Base-by-base conservation (phyloP, 129 eudicot genomes). In the Scalesia atractyloides region DNA sequence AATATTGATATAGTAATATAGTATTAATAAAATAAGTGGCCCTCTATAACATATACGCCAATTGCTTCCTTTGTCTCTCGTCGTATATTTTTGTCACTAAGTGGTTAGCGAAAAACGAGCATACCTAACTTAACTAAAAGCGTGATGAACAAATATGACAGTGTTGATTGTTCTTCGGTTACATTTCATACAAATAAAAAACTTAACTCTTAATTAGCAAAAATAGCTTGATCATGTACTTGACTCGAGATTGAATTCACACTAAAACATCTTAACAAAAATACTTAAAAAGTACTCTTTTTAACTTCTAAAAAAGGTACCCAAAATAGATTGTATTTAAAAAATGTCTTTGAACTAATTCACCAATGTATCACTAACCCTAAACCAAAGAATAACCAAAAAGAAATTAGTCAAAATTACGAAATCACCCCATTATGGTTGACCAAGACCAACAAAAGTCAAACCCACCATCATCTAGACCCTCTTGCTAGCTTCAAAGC, bases 361-460 rank as follows among this genome's bases (percentile, higher is more conserved):
- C 19, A 61, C 46, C 66, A 61, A 65, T 20, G 71, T 7, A 44
- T 66, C 49, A 4, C n/a, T 30, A 41, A 17, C 51, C 69, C 6
- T 64, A 64, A 39, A 19, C 53, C 70, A 65, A 43, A 65, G 50
- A 52, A 60, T 60, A 5, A 10, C 44, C 43, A 60, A 60, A 60
- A 60, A 15, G 5, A 60, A 20, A 36, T 60, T 30, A 30, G 66
- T 30, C 16, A 11, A 56, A 70, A 53, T 70, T 78, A 78, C 82
- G 68, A 78, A 78, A 78, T 4, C 17, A 70, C 67, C 76, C 66
- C 15, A 30, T 44, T 2, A 16, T 44, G 17, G 69, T 68, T 76
- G 80, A 76, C 80, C 62, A 26, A 39, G 80, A 76, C 80, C 62
- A 26, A 39, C 48, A 70, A 10, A 70, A 64, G 77, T 60, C 82